These are phyloP conservation scores for Sphaerulina vaccinii DNA, from an alignment of 2,329 filamentous ascomycete genomes.

Conservation along the genomic window DNA sequence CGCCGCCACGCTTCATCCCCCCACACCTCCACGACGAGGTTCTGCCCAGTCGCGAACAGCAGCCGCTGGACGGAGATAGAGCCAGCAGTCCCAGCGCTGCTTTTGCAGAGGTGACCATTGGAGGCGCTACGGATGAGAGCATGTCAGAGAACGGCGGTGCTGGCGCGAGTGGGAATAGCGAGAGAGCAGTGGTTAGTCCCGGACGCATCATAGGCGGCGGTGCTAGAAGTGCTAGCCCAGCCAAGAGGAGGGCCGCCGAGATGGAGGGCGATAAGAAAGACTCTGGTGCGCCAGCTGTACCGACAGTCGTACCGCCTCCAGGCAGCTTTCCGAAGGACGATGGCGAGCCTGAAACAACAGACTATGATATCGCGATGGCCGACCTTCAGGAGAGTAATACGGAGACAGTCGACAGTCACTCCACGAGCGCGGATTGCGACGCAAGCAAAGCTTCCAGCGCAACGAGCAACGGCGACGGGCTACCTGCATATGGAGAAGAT, in stretches of 20 bases:
- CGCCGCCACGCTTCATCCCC: slow-evolving; percentile 50
- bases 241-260: slow-evolving; percentile 55
- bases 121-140: slow-evolving; percentile 33
- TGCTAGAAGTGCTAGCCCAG: slow-evolving; percentile 51
- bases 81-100: slow-evolving; percentile 33
- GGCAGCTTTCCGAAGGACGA: slow-evolving; percentile 20
- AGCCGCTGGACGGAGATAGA: slow-evolving; percentile 22
- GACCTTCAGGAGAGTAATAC: slow-evolving; percentile 19
- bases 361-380: slow-evolving; percentile 26
- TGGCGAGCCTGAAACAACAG: slow-evolving; percentile 9
- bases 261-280: slow-evolving; percentile 45
- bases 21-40: slow-evolving; percentile 57
- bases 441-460: slow-evolving; percentile 24
- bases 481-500: slow-evolving; percentile 30
- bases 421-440: slow-evolving; percentile 3
- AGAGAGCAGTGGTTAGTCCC: slow-evolving; percentile 23
- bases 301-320: slow-evolving; percentile 7
- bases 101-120: slow-evolving; percentile 31
- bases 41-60: slow-evolving; percentile 25
- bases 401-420: slow-evolving; percentile 13
- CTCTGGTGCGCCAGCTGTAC: not conserved
- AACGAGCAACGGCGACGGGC: slow-evolving; percentile 25
- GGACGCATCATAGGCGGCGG: slow-evolving; percentile 22
- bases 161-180: slow-evolving; percentile 16
- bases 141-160: slow-evolving; percentile 43